Conservation (phyloP, 768 basidiomycete genomes). For the Hemileccinum impolitum region DNA sequence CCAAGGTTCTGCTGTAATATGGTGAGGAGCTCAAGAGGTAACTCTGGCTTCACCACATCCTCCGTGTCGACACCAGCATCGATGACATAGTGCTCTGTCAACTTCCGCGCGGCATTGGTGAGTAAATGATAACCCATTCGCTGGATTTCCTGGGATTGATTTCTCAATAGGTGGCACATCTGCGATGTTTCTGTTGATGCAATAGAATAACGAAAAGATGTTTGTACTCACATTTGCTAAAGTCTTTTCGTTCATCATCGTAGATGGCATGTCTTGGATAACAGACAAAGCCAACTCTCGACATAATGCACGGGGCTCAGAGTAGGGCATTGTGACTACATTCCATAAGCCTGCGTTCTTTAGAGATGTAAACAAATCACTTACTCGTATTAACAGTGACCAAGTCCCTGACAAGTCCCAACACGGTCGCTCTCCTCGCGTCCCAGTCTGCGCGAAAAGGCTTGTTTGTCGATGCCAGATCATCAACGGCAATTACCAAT, state of each 20-base stretch:
- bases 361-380: slow-evolving; percentile 13
- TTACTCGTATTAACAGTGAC: slow-evolving; percentile 53
- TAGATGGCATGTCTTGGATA: slow-evolving; percentile 59
- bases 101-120: slow-evolving; percentile 61
- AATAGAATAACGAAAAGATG: not conserved
- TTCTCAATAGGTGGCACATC: slow-evolving; percentile 79
- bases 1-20: slow-evolving; percentile 53
- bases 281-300: slow-evolving; percentile 66
- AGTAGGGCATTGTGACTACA: slow-evolving; percentile 28
- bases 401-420: slow-evolving; percentile 60
- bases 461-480: slow-evolving; percentile 71
- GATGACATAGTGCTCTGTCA: slow-evolving; percentile 81
- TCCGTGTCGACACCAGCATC: slow-evolving; percentile 82
- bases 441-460: slow-evolving; percentile 67
- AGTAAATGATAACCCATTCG: slow-evolving; percentile 76
- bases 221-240: slow-evolving; percentile 52
- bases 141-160: slow-evolving; percentile 63
- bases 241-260: slow-evolving; percentile 60
- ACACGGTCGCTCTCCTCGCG: slow-evolving; percentile 46
- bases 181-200: slow-evolving; percentile 28
- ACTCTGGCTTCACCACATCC: slow-evolving; percentile 43
- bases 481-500: slow-evolving; percentile 65
- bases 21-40: slow-evolving; percentile 66
- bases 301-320: slow-evolving; percentile 62
- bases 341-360: not conserved